Evolutionary conservation across 306 rosid species (phyloP).

Genomic region (Prinsepia uniflora): DNA sequence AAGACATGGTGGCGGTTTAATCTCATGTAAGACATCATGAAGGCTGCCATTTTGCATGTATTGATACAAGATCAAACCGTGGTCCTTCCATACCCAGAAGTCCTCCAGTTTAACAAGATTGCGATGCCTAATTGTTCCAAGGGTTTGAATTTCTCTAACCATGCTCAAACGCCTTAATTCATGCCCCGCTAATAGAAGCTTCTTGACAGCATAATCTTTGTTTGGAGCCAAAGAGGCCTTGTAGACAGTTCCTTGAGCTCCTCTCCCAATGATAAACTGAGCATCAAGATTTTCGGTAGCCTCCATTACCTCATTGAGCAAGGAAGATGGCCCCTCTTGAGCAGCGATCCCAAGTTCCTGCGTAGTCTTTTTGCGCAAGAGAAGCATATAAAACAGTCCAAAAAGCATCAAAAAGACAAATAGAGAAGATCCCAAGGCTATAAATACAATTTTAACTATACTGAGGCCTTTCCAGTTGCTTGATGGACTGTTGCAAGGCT

Average conservation of each 20-base stretch:
- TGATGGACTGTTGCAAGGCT: slow-evolving; percentile 43
- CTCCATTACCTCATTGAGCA: slow-evolving; percentile 51
- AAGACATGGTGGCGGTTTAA: slow-evolving; percentile 37
- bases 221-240: slow-evolving; percentile 48
- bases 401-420: slow-evolving; percentile 32
- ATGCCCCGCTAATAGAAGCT: slow-evolving; percentile 47
- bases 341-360: slow-evolving; percentile 29
- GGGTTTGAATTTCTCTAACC: slow-evolving; percentile 63
- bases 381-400: slow-evolving; percentile 36
- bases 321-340: slow-evolving; percentile 37
- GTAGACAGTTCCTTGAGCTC: slow-evolving; percentile 85
- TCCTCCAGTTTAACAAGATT: slow-evolving; percentile 66
- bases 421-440: slow-evolving; percentile 52
- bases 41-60: slow-evolving; percentile 89
- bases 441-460: slow-evolving; percentile 40
- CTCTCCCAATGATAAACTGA: slow-evolving; percentile 63
- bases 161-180: slow-evolving; percentile 44
- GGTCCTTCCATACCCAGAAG: slow-evolving; percentile 55
- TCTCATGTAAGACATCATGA: slow-evolving; percentile 63
- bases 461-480: slow-evolving; percentile 33
- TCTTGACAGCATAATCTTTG: slow-evolving; percentile 61
- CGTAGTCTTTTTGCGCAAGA: slow-evolving; percentile 26
- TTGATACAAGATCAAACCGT: slow-evolving; percentile 62
- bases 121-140: slow-evolving; percentile 64
- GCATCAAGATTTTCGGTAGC: slow-evolving; percentile 63